Base-by-base conservation (phyloP, 495 filamentous ascomycete species). In the Clavariopsis aquatica region DNA sequence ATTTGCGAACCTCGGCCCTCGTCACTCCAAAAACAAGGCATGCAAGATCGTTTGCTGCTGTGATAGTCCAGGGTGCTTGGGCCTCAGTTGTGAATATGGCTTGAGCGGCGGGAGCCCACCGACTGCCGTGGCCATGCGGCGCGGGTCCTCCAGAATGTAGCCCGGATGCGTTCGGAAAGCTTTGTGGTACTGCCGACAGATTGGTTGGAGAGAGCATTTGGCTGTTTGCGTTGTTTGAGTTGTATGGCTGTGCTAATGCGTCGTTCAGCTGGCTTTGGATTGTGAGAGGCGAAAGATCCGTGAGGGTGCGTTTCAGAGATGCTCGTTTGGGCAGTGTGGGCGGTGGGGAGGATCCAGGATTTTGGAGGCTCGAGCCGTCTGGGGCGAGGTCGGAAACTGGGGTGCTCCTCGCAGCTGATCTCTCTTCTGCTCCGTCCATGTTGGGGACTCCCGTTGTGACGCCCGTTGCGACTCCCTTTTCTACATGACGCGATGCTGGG, bases 1-100 rank as follows among this genome's bases (percentile, higher is more conserved):
- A 85, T 71, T 92, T 96, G 28, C 91, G 86, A 34, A 98, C 88
- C 76, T 98, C 94, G 9, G 90, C 89, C 72, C 92, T 90, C 5
- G 93, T 95, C 27, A 98, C 91, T 38, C 94, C 94, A 76, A 98
- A 98, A 49, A 98, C 84, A 26, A 98, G 81, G 76, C 94, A 98
- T 17, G 95, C 93, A 34, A 98, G 80, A 74, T 98, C 94, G 71
- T 98, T 98, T n/a, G 94, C 95, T 8, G 93, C 89, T 49, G 96
- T 80, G 58, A 98, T 96, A 1, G 93, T 98, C 90, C 92, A 98
- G 4, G 94, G 95, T 10, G 89, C 81, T 47, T 87, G 82, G 47
- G 90, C 82, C 75, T 95, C 90, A 17, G 94, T 98, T 19, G 93
- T 92, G 71, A 98, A 98, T 53, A 98, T 95, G 41, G 94, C 94